A percentile compares a stretch with the other conserved stretches of the same genome.
phyloP scores from a whole-genome alignment of 1,139 yeast species.

The Kazachstania sp. region DNA sequence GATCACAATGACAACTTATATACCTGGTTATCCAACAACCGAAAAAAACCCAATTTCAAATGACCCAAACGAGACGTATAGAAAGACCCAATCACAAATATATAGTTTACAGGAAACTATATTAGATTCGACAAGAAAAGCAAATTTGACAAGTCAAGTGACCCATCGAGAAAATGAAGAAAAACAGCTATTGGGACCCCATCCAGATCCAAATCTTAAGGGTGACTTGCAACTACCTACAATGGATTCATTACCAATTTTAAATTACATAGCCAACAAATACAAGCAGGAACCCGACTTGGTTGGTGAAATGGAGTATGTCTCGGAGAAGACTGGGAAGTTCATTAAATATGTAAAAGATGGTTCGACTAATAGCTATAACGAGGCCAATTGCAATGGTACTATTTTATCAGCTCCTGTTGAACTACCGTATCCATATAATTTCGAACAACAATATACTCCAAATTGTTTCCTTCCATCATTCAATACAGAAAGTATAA shows the following conservation, averaged over 20 bases:
- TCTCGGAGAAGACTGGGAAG: slow-evolving; percentile 19
- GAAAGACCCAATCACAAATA: slow-evolving; percentile 29
- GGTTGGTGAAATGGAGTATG: slow-evolving; percentile 19
- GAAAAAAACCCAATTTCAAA: not conserved
- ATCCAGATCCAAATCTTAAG: not conserved
- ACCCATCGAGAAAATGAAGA: not conserved
- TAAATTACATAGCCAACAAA: slow-evolving; percentile 11
- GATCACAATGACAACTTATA: not conserved
- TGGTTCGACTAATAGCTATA: not conserved
- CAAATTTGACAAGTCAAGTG: slow-evolving; percentile 1
- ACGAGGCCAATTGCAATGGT: not conserved
- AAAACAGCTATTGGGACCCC: not conserved
- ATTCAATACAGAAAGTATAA: slow-evolving; percentile 15
- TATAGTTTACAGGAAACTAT: slow-evolving; percentile 29
- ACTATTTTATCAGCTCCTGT: not conserved
- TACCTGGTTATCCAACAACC: not conserved
- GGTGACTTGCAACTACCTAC: not conserved
- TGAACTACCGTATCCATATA: slow-evolving; percentile 21
- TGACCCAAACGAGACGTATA: slow-evolving; percentile 19
- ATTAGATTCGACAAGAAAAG: slow-evolving; percentile 21
- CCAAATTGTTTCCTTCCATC: slow-evolving; percentile 27
- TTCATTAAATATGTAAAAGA: slow-evolving; percentile 3
- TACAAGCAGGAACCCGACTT: slow-evolving; percentile 11
- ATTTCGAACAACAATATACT: slow-evolving; percentile 6
- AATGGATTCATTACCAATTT: slow-evolving; percentile 15